A percentile compares a stretch with the other conserved stretches of the same genome.
Evolutionary conservation across 495 filamentous ascomycete genomes (phyloP).

Genomic region (Elasticomyces elasticus): DNA sequence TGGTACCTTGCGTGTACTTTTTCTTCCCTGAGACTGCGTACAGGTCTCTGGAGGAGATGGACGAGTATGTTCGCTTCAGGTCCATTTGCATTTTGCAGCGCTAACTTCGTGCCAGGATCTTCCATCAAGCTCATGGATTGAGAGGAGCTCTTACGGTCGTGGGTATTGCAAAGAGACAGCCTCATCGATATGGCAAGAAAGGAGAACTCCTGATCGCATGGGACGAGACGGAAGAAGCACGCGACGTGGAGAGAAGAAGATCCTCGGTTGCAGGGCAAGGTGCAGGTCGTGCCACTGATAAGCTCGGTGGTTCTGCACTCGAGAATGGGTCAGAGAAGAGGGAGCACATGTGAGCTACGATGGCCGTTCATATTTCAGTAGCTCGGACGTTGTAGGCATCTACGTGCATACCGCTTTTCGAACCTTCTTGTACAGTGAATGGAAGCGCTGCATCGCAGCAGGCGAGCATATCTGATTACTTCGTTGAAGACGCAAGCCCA

Average conservation of each 20-base stretch:
- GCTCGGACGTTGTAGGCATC: too few relatives aligned
- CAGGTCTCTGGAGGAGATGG: slow-evolving; percentile 40
- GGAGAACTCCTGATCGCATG: slow-evolving; percentile 34
- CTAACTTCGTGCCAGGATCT: slow-evolving; percentile 29
- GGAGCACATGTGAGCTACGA: background rate
- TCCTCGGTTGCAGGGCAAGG: background rate
- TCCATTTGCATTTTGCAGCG: background rate
- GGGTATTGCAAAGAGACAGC: slow-evolving; percentile 46
- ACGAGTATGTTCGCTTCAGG: background rate
- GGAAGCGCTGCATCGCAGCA: background rate
- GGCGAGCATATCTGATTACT: background rate
- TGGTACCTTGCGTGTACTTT: slow-evolving; percentile 45
- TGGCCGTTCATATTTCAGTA: too few relatives aligned
- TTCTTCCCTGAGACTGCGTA: slow-evolving; percentile 52
- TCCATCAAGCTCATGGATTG: slow-evolving; percentile 27
- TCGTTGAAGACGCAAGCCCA: slow-evolving; percentile 15
- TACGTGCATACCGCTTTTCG: too few relatives aligned
- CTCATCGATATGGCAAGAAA: slow-evolving; percentile 59
- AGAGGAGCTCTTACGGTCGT: slow-evolving; percentile 48
- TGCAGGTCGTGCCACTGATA: background rate
- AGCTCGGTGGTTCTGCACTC: background rate
- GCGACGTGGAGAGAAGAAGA: background rate
- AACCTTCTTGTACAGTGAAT: background rate
- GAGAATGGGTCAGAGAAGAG: background rate
- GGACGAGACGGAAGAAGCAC: slow-evolving; percentile 22